Evolutionary conservation across 2,329 filamentous ascomycete species (phyloP).

Genomic region (Calonectria henricotiae): DNA sequence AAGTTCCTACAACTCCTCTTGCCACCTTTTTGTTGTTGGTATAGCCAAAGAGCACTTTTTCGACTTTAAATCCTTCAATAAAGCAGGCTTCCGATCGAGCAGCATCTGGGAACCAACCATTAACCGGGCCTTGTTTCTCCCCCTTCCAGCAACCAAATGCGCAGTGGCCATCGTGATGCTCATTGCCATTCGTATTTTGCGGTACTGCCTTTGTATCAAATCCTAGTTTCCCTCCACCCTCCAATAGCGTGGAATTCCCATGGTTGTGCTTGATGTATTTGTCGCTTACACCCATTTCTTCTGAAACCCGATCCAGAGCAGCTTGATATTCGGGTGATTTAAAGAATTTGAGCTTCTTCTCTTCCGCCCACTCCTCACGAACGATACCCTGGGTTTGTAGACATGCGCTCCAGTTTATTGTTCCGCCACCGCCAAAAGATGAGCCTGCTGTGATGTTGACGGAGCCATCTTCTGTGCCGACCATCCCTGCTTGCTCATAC

Average conservation of each 20-base stretch:
- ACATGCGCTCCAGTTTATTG: conserved; percentile 81
- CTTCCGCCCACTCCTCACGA: conserved; percentile 80
- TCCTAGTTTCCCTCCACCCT: conserved; percentile 80
- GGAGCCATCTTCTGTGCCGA: conserved; percentile 62
- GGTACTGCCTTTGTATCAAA: conserved; percentile 78
- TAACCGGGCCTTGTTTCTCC: conserved; percentile 82
- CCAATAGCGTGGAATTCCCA: conserved; percentile 76
- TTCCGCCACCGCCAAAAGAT: conserved; percentile 84
- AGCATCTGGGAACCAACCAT: conserved; percentile 82
- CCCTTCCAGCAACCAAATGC: conserved; percentile 70
- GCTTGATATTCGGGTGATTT: conserved; percentile 79
- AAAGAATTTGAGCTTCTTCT: conserved; percentile 78
- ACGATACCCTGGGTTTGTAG: conserved; percentile 79
- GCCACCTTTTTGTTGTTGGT: conserved; percentile 67
- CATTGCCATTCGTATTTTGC: conserved; percentile 80
- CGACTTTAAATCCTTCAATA: conserved; percentile 81
- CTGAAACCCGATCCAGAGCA: conserved; percentile 81
- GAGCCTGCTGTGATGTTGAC: conserved; percentile 76
- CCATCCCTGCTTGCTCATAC: conserved; percentile 23
- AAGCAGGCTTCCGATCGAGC: conserved; percentile 80
- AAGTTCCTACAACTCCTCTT: conserved; percentile 78
- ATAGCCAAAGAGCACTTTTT: conserved; percentile 77
- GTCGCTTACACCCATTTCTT: conserved; percentile 80
- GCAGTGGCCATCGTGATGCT: conserved; percentile 77
- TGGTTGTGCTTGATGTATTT: conserved; percentile 78